Base-by-base conservation (phyloP, 179 eudicot genomes). In the Heliamphora pulchella region DNA sequence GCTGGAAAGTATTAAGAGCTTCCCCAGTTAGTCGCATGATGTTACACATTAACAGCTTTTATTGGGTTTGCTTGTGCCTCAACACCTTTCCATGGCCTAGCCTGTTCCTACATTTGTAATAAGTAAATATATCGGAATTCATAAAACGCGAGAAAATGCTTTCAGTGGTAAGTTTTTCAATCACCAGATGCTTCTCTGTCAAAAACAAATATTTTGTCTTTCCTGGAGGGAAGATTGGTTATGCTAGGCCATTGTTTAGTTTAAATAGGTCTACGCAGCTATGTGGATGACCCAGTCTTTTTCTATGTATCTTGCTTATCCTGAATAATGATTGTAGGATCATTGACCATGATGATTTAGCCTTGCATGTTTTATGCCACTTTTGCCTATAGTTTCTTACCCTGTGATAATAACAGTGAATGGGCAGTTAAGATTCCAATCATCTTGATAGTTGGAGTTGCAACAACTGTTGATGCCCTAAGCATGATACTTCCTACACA, bases 341-440 rank as follows among this genome's bases (percentile, higher is more conserved):
- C 69, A 48, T 77, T 51, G 46, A 53, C 17, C 8, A 0, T 74
- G 9, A 39, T n/a, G 44, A 18, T 11, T 76, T 71, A 71, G 55
- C 47, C 31, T 48, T 74, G 64, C 51, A 48, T 61, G 39, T 44
- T 43, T 53, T 22, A 41, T 64, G 59, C 75, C 53, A 47, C 63
- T 73, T 63, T 59, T 66, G 72, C 66, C 44, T 75, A 8, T 81
- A 57, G 53, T 77, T 65, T 71, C 20, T 73, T 79, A 55, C 6
- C 39, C 72, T 74, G 22, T 65, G 78, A 51, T 82, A 22, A 85
- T 81, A 20, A 72, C 94, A 96, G 99, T 84, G 97, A 96, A 88
- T 96, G 99, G 99, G 88, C 80, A 44, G 82, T 91, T 73, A 94
- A 94, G 86, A 82, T 96, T 83, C 99, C 99, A 15, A 81, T 91